Conservation (phyloP, 2,329 filamentous ascomycete species). For the Beauveria medogensis region DNA sequence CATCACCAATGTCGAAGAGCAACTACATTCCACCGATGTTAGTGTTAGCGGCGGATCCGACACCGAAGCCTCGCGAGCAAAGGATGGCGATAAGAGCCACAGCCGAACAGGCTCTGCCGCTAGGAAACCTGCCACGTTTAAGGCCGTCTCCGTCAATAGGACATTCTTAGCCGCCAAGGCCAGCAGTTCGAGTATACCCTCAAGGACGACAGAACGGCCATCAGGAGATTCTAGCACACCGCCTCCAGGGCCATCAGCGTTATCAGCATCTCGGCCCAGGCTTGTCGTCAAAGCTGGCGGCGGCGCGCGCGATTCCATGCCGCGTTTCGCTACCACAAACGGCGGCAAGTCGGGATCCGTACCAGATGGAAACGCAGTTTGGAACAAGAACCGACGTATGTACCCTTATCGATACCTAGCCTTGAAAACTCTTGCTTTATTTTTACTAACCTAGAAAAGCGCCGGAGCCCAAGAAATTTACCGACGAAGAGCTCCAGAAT, state of each 20-base stretch:
- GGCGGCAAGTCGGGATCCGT: conserved; percentile 53
- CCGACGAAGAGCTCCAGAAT: conserved; percentile 79
- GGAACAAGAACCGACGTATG: conserved; percentile 84
- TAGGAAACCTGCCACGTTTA: conserved; percentile 74
- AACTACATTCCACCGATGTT: conserved; percentile 54
- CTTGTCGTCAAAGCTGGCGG: conserved; percentile 68
- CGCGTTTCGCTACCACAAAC: conserved; percentile 32
- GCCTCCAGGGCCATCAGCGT: conserved; percentile 35
- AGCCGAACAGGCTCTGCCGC: conserved; percentile 49
- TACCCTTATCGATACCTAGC: conserved; percentile 9
- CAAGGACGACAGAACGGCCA: conserved; percentile 46
- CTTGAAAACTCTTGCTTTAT: neutral
- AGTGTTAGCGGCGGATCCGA: conserved; percentile 70
- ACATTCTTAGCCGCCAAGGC: conserved; percentile 72
- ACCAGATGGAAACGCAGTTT: conserved; percentile 67
- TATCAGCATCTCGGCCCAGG: conserved; percentile 55
- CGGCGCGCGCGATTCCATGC: conserved; percentile 44
- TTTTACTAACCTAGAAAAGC: conserved; percentile 29
- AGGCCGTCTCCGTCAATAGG: conserved; percentile 78
- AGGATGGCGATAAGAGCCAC: conserved; percentile 52
- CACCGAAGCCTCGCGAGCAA: conserved; percentile 59
- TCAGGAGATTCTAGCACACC: conserved; percentile 38
- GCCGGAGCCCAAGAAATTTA: conserved; percentile 72
- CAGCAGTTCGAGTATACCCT: conserved; percentile 31
- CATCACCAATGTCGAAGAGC: conserved; percentile 50